Conservation (phyloP, 768 basidiomycete species). For the Podaxis pistillaris region DNA sequence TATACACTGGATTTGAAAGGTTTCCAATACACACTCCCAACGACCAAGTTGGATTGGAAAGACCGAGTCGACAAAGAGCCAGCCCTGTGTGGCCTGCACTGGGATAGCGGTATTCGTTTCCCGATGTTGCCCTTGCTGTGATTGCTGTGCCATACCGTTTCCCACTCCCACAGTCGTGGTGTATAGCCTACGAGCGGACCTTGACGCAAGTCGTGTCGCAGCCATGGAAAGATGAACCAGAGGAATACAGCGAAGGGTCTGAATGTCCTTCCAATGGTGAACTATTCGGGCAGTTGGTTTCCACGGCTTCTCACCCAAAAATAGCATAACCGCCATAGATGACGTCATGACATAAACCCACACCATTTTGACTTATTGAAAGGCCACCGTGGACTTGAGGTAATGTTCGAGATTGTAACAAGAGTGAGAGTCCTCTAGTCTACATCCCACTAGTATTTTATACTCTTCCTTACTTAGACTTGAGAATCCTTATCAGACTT, state of each 20-base stretch:
- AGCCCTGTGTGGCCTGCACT: constrained; percentile 33
- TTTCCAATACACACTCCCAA: constrained; percentile 61
- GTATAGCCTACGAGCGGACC: background rate
- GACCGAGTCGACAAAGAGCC: constrained; percentile 75
- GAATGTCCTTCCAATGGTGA: background rate
- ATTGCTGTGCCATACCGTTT: background rate
- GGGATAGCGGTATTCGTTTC: background rate
- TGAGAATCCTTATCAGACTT: no score
- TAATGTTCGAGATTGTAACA: no score
- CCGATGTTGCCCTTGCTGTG: background rate
- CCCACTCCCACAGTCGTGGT: background rate
- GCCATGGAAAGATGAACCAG: background rate
- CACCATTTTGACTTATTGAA: no score
- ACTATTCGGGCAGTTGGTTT: background rate
- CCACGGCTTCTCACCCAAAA: background rate
- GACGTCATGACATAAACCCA: no score
- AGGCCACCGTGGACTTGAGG: no score
- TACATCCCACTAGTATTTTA: no score
- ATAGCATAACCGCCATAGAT: no score
- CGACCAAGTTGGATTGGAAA: constrained; percentile 70
- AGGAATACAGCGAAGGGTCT: background rate
- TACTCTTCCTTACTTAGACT: no score
- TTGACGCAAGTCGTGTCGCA: background rate
- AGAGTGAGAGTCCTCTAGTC: no score
- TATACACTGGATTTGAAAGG: constrained; percentile 8